phyloP scores from a whole-genome alignment of 176 grass and related monocot species.

The Carex pumila region DNA sequence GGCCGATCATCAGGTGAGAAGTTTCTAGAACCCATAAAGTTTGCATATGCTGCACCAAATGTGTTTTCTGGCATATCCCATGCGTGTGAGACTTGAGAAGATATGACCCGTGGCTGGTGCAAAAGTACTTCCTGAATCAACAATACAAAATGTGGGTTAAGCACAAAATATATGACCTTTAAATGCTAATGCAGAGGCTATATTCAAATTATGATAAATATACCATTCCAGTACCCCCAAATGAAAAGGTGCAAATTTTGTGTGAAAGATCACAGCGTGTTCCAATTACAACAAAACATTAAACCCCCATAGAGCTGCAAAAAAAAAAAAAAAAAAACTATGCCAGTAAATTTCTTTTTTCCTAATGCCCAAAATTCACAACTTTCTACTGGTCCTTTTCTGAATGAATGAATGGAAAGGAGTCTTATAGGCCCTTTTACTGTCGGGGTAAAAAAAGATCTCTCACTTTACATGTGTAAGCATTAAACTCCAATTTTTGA shows the following conservation, averaged over 20 bases:
- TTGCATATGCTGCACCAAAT: constrained; percentile 81
- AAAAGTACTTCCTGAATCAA: constrained; percentile 73
- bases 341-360: neutral
- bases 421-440: neutral
- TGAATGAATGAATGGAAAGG: neutral
- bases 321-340: neutral
- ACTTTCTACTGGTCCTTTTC: neutral
- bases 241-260: neutral
- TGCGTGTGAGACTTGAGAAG: constrained; percentile 57
- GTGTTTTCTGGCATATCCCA: constrained; percentile 83
- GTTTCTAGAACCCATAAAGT: constrained; percentile 98
- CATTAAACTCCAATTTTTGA: neutral
- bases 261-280: neutral
- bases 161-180: neutral
- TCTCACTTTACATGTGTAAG: neutral
- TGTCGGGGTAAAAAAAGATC: neutral
- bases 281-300: neutral
- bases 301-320: neutral
- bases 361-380: neutral
- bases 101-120: constrained; percentile 69
- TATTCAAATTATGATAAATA: neutral
- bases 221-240: neutral
- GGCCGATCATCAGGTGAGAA: constrained; percentile 87
- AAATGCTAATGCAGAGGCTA: neutral
- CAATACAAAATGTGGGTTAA: constrained; percentile 1